Evolutionary conservation across 257 asterid genomes (phyloP).

Genomic region (Cinchona pubescens): DNA sequence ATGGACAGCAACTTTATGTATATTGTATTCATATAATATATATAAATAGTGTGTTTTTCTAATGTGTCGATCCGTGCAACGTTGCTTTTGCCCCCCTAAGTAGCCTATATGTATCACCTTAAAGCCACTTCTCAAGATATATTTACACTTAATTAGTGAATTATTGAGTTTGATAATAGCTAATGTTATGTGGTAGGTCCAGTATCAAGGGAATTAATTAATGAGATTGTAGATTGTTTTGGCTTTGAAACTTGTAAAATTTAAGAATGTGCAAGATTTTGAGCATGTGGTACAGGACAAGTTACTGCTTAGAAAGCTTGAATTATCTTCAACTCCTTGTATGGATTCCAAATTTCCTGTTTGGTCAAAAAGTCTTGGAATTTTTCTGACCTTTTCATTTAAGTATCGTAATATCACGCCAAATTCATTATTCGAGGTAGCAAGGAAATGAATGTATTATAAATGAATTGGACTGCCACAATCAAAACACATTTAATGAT

Average conservation of each 20-base stretch:
- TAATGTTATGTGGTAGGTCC: not conserved
- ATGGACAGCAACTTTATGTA: slow-evolving; percentile 1
- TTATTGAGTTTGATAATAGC: not conserved
- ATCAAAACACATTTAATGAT: not conserved
- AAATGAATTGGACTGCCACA: not conserved
- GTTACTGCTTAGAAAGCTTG: not conserved
- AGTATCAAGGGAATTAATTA: not conserved
- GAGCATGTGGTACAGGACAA: not conserved
- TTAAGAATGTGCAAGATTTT: not conserved
- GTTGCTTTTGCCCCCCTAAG: not conserved
- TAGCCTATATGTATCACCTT: not conserved
- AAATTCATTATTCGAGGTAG: not conserved
- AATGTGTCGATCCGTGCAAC: not conserved
- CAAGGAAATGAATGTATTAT: not conserved
- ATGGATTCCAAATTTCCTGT: not conserved
- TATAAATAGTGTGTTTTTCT: not conserved
- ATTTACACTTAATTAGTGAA: not conserved
- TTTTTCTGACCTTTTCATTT: not conserved
- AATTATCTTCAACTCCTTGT: not conserved
- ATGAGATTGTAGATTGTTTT: not conserved
- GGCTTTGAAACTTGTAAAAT: not conserved
- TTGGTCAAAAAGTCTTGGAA: not conserved
- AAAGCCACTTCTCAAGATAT: not conserved
- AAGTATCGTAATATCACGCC: not conserved
- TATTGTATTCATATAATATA: not conserved